Evolutionary conservation across 768 basidiomycete genomes (phyloP).

Genomic region (Suillus brevipes): DNA sequence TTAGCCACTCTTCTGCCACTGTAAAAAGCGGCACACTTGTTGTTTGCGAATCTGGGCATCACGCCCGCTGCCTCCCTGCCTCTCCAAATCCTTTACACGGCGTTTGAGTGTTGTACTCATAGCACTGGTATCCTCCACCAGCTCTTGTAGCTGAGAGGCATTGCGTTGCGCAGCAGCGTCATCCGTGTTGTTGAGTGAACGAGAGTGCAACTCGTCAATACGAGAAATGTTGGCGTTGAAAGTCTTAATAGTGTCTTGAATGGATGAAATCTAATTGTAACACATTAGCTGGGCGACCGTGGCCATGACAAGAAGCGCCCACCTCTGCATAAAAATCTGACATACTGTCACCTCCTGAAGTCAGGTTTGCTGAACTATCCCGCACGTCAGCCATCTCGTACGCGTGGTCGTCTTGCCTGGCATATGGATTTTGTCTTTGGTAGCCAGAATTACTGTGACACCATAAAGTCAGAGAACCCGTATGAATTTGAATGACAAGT

Average conservation of each 20-base stretch:
- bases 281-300: background rate
- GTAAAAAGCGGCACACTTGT: constrained; percentile 48
- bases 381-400: constrained; percentile 76
- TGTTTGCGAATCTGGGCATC: constrained; percentile 76
- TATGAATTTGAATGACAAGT: constrained; percentile 36
- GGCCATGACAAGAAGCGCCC: constrained; percentile 17
- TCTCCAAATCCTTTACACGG: constrained; percentile 70
- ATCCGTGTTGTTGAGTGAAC: constrained; percentile 75
- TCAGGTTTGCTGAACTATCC: constrained; percentile 54
- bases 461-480: constrained; percentile 13
- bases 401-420: constrained; percentile 55
- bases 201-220: constrained; percentile 73
- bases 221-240: constrained; percentile 70
- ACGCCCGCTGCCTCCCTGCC: constrained; percentile 59
- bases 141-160: constrained; percentile 61
- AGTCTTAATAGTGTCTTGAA: constrained; percentile 67
- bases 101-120: constrained; percentile 69
- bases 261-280: constrained; percentile 60
- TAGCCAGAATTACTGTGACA: constrained; percentile 29
- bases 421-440: constrained; percentile 59
- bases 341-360: constrained; percentile 55
- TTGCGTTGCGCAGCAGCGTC: constrained; percentile 63
- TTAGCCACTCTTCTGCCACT: constrained; percentile 9
- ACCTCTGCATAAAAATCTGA: constrained; percentile 75
- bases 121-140: constrained; percentile 71